Conservation (phyloP, 495 filamentous ascomycete genomes). For the Hypomontagnella monticulosa region DNA sequence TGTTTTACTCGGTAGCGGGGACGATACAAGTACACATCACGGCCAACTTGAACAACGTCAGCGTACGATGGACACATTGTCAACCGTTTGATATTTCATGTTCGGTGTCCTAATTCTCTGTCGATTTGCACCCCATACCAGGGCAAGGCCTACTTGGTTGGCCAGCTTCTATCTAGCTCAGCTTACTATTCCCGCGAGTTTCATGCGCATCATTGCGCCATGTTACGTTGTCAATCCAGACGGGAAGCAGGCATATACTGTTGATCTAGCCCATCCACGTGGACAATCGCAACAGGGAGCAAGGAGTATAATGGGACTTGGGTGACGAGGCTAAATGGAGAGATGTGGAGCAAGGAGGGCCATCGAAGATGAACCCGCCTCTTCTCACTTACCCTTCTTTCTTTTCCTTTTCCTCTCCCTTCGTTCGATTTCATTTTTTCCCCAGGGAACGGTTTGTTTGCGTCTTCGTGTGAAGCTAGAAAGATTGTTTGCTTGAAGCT, state of each 20-base stretch:
- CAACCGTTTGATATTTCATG: background rate
- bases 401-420: background rate
- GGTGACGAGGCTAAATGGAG: constrained; percentile 8
- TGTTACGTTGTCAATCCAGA: constrained; percentile 5
- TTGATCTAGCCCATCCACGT: constrained; percentile 1
- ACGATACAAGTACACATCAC: background rate
- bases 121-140: too few species aligned
- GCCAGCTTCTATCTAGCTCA: background rate
- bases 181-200: background rate
- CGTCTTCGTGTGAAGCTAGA: too few species aligned
- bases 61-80: background rate
- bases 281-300: background rate
- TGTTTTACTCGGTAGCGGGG: too few species aligned
- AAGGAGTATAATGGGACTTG: background rate
- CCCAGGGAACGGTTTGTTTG: too few species aligned
- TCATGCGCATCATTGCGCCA: constrained; percentile 9
- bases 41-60: background rate
- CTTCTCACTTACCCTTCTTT: background rate
- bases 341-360: background rate
- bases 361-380: too few species aligned
- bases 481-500: background rate
- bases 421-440: constrained; percentile 1
- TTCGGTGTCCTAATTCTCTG: background rate
- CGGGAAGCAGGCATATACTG: background rate
- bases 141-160: background rate